Evolutionary conservation across 2,329 filamentous ascomycete species (phyloP).

Genomic region (Pyrenophora graminea): DNA sequence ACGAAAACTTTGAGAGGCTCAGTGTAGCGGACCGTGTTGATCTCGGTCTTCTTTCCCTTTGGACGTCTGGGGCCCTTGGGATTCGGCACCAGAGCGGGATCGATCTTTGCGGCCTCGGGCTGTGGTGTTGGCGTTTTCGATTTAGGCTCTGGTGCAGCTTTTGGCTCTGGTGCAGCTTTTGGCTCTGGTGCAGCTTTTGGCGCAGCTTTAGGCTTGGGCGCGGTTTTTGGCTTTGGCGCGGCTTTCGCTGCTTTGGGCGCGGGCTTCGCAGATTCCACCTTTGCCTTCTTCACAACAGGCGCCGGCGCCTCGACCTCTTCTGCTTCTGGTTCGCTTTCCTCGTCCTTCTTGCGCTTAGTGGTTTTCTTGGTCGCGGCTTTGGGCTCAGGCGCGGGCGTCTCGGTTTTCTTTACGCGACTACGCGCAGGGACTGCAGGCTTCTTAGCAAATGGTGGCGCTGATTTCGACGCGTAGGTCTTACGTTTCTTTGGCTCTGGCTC

Average conservation of each 20-base stretch:
- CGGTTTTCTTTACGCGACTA: constrained; percentile 35
- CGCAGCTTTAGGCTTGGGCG: constrained; percentile 13
- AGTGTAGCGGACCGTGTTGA: constrained; percentile 66
- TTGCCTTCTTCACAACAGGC: constrained; percentile 33
- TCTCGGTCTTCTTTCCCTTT: constrained; percentile 48
- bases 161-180: constrained; percentile 18
- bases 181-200: constrained; percentile 15
- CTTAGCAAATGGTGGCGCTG: constrained; percentile 12
- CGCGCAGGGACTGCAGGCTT: constrained; percentile 21
- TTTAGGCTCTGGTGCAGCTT: constrained; percentile 10
- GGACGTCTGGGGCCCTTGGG: constrained; percentile 40
- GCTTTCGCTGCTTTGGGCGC: constrained; percentile 15
- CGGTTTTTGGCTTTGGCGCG: background rate
- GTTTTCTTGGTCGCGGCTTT: constrained; percentile 21
- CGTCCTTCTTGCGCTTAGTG: constrained; percentile 41
- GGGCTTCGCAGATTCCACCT: constrained; percentile 22
- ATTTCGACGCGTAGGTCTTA: constrained; percentile 18
- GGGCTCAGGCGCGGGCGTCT: constrained; percentile 25
- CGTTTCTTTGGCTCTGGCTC: constrained; percentile 18
- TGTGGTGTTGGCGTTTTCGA: constrained; percentile 17
- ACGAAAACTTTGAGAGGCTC: constrained; percentile 73
- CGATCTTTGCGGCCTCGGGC: constrained; percentile 15
- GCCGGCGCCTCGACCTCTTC: constrained; percentile 22
- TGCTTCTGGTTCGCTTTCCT: constrained; percentile 26
- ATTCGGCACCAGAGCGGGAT: constrained; percentile 22